phyloP scores from a whole-genome alignment of 2,329 filamentous ascomycete genomes.

The Arthrinium phaeospermum region DNA sequence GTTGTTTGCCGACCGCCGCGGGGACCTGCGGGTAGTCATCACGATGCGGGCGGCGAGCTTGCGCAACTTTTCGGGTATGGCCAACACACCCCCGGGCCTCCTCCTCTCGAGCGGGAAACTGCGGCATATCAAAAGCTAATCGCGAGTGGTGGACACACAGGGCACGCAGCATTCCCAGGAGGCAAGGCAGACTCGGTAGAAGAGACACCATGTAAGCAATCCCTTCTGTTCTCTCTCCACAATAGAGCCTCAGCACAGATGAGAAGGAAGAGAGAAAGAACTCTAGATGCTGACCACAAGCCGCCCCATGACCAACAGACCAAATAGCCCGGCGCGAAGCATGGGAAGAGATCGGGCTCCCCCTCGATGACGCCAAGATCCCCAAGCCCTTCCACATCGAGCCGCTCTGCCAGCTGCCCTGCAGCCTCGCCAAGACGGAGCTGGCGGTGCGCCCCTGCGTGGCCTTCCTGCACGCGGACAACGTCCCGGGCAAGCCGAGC shows the following conservation, averaged over 20 bases:
- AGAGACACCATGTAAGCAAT: constrained; percentile 64
- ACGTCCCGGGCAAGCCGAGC: constrained; percentile 36
- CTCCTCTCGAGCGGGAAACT: not conserved
- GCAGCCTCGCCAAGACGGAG: constrained; percentile 74
- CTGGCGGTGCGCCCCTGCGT: constrained; percentile 78
- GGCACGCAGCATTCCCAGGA: constrained; percentile 85
- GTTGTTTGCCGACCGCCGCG: constrained; percentile 82
- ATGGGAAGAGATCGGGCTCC: constrained; percentile 90
- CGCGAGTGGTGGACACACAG: constrained; percentile 28
- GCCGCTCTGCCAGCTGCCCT: constrained; percentile 84
- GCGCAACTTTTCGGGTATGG: constrained; percentile 68
- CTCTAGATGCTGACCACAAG: not conserved
- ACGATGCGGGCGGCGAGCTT: constrained; percentile 70
- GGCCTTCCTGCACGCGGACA: constrained; percentile 74
- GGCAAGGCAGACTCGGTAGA: constrained; percentile 68
- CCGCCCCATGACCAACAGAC: constrained; percentile 51
- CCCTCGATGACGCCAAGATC: constrained; percentile 70
- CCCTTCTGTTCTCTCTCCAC: not conserved
- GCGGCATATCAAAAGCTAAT: not conserved
- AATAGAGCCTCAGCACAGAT: not conserved
- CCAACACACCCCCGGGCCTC: not conserved
- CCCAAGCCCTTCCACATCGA: constrained; percentile 83
- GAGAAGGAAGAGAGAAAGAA: not conserved
- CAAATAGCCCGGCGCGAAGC: constrained; percentile 89
- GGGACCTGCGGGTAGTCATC: constrained; percentile 76